Evolutionary conservation across 108 stramenopile genomes (phyloP).

Genomic region (Cyclostephanos invisitatus): DNA sequence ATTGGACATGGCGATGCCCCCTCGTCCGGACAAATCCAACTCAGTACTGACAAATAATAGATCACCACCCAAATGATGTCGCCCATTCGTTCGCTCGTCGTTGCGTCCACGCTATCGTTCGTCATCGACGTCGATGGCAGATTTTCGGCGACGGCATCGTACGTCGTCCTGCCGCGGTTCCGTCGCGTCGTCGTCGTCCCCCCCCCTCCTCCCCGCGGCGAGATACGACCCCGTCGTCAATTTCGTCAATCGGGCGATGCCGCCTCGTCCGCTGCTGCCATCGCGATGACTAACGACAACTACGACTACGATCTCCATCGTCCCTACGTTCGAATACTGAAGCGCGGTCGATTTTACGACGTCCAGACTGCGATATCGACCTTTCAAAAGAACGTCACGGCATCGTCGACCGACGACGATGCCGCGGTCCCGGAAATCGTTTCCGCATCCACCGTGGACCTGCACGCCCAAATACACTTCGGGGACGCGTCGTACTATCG

Average conservation of each 20-base stretch:
- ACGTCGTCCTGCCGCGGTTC: no score
- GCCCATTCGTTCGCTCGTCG: background rate
- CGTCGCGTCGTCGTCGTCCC: background rate
- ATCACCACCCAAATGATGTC: no score
- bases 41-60: no score
- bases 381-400: conserved; percentile 36
- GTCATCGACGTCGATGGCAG: background rate
- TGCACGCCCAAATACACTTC: conserved; percentile 79
- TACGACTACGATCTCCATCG: background rate
- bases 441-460: conserved; percentile 55
- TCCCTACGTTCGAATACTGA: conserved; percentile 46
- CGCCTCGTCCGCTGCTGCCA: no score
- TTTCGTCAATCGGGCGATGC: no score
- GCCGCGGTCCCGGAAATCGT: background rate
- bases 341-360: conserved; percentile 39
- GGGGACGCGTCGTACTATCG: conserved; percentile 62
- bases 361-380: conserved; percentile 75
- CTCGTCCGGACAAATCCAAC: no score
- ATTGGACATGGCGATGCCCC: no score
- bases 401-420: background rate
- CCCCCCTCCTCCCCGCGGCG: background rate
- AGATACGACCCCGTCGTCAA: no score
- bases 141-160: no score
- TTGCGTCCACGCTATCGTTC: background rate
- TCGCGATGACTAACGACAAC: no score